Evolutionary conservation across 352 stramenopile species (phyloP).

Genomic region (Pythium dissotocum): DNA sequence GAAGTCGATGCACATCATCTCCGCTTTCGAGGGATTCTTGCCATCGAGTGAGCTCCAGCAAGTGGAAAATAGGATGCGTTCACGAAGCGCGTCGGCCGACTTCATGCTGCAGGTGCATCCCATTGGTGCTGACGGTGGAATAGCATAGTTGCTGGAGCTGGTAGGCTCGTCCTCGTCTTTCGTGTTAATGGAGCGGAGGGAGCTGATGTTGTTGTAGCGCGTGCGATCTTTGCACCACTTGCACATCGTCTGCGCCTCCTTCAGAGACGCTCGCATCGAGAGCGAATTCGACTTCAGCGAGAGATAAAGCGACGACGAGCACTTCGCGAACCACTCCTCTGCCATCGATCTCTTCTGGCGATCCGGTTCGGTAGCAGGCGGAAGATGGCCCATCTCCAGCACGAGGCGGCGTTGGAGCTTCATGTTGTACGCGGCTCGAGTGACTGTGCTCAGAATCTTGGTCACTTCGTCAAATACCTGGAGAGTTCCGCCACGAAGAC

Average conservation of each 20-base stretch:
- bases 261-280: slow-evolving; percentile 78
- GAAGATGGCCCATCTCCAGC: slow-evolving; percentile 59
- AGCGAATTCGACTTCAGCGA: slow-evolving; percentile 87
- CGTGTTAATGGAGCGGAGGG: slow-evolving; percentile 52
- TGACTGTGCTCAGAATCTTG: slow-evolving; percentile 55
- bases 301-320: slow-evolving; percentile 80
- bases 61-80: slow-evolving; percentile 81
- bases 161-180: slow-evolving; percentile 23
- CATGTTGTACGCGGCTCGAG: slow-evolving; percentile 81
- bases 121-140: slow-evolving; percentile 20
- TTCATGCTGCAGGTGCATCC: slow-evolving; percentile 67
- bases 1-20: slow-evolving; percentile 90
- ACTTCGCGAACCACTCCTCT: slow-evolving; percentile 82
- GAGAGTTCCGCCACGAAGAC: slow-evolving; percentile 62
- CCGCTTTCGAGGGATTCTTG: slow-evolving; percentile 74
- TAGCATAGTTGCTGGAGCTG: slow-evolving; percentile 12
- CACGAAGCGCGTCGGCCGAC: slow-evolving; percentile 53
- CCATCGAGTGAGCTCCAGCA: slow-evolving; percentile 83
- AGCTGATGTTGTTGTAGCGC: slow-evolving; percentile 86
- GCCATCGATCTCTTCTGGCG: slow-evolving; percentile 56
- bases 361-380: slow-evolving; percentile 40
- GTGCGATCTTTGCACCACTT: slow-evolving; percentile 84
- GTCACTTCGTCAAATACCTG: slow-evolving; percentile 75
- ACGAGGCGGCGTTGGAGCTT: slow-evolving; percentile 65
- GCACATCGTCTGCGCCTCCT: slow-evolving; percentile 80